Evolutionary conservation across 192 early-diverging fungal species (phyloP).

Genomic region (Paraglomus brasilianum): DNA sequence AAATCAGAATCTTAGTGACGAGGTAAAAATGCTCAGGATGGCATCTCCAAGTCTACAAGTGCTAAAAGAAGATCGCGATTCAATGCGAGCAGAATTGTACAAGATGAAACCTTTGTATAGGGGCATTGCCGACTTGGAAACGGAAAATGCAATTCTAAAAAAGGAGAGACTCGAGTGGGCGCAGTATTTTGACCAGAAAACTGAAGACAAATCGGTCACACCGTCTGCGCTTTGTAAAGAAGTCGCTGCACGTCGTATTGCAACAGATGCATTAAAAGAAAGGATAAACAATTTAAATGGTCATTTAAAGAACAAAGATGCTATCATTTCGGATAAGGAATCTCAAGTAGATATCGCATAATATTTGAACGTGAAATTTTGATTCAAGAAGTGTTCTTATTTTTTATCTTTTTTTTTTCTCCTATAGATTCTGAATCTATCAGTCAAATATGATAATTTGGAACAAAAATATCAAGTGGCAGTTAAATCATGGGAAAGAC

Average conservation of each 20-base stretch:
- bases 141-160: slow-evolving; percentile 19
- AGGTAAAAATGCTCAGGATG: not conserved
- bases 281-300: not conserved
- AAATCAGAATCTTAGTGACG: not conserved
- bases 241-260: not conserved
- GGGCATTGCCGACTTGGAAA: slow-evolving; percentile 12
- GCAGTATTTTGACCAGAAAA: not conserved
- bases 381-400: not conserved
- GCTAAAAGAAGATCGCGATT: not conserved
- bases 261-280: slow-evolving; percentile 10
- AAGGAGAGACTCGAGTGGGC: slow-evolving; percentile 17
- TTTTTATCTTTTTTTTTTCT: not conserved
- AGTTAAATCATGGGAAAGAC: not conserved
- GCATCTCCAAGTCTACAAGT: slow-evolving; percentile 20
- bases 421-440: not conserved
- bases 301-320: slow-evolving; percentile 1
- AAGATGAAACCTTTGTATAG: not conserved
- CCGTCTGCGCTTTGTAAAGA: slow-evolving; percentile 18
- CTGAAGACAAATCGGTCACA: not conserved
- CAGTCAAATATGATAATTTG: not conserved
- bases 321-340: not conserved
- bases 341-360: not conserved
- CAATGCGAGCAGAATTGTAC: not conserved
- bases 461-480: not conserved
- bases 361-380: too few relatives aligned